Percentiles rank a stretch among this genome's conserved stretches.
Conservation (phyloP, 2,329 filamentous ascomycete species). For the Colletotrichum sp. region DNA sequence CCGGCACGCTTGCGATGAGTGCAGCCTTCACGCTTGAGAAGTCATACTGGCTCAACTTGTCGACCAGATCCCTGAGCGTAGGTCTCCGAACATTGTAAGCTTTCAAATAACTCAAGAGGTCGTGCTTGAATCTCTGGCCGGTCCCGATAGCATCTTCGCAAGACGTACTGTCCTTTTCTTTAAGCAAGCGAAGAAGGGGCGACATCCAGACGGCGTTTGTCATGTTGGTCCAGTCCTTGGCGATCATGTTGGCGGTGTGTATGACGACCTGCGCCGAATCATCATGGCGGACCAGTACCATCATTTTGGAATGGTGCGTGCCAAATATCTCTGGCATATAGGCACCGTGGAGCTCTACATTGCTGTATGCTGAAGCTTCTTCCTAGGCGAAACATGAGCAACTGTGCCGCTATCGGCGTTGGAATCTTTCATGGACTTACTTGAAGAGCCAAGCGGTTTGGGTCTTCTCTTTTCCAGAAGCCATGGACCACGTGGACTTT, state of each 20-base stretch:
- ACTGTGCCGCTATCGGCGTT: background rate
- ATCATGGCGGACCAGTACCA: conserved; percentile 81
- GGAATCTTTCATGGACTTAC: conserved; percentile 40
- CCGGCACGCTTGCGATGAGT: conserved; percentile 80
- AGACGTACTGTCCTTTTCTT: background rate
- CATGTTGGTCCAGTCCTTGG: conserved; percentile 87
- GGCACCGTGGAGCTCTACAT: conserved; percentile 74
- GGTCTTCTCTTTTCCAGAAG: conserved; percentile 72
- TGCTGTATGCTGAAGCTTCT: conserved; percentile 64
- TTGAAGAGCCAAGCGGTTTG: conserved; percentile 60
- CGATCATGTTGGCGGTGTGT: conserved; percentile 92
- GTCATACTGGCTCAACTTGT: conserved; percentile 66
- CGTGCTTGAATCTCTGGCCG: conserved; percentile 75
- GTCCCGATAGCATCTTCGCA: background rate
- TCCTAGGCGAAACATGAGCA: conserved; percentile 48
- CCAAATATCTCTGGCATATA: conserved; percentile 86
- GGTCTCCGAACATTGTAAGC: conserved; percentile 67
- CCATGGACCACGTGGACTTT: conserved; percentile 64
- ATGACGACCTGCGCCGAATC: conserved; percentile 80
- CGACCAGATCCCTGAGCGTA: conserved; percentile 59
- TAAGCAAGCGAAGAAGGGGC: conserved; percentile 65
- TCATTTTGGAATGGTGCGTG: conserved; percentile 88
- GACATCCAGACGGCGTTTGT: conserved; percentile 84
- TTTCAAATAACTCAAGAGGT: conserved; percentile 74
- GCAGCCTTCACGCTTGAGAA: conserved; percentile 73